These are phyloP conservation scores for Hypoxylon sp. DNA, from an alignment of 2,329 filamentous ascomycete genomes.

Conservation along the genomic window DNA sequence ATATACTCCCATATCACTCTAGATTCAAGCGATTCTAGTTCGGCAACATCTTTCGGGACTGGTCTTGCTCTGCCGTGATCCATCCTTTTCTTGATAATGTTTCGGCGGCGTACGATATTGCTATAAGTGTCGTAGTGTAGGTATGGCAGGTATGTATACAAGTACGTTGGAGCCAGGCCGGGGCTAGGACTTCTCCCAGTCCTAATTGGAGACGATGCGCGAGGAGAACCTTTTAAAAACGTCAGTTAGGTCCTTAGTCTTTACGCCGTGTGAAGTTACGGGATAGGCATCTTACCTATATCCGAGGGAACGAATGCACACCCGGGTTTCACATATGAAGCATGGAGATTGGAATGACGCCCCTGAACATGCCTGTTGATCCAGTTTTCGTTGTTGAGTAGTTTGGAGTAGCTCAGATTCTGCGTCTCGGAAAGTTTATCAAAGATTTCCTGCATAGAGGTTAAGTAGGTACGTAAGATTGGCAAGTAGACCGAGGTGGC, in stretches of 20 bases:
- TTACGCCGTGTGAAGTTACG: slow-evolving; percentile 1
- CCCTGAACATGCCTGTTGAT: slow-evolving; percentile 61
- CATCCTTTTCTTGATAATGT: slow-evolving; percentile 64
- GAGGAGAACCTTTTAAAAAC: slow-evolving; percentile 56
- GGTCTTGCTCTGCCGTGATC: slow-evolving; percentile 67
- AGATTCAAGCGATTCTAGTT: slow-evolving; percentile 66
- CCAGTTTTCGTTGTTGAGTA: slow-evolving; percentile 63
- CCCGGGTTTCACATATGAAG: slow-evolving; percentile 61
- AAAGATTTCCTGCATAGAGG: slow-evolving; percentile 48
- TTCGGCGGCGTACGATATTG: slow-evolving; percentile 66
- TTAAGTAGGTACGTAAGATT: slow-evolving; percentile 45
- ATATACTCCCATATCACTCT: slow-evolving; percentile 73
- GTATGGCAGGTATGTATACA: slow-evolving; percentile 68
- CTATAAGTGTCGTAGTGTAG: slow-evolving; percentile 74
- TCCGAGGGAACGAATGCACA: slow-evolving; percentile 60
- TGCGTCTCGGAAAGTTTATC: slow-evolving; percentile 60
- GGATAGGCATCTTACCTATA: slow-evolving; percentile 44
- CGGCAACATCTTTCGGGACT: slow-evolving; percentile 65
- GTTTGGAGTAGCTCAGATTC: slow-evolving; percentile 54
- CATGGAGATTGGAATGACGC: slow-evolving; percentile 62
- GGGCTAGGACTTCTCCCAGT: slow-evolving; percentile 47
- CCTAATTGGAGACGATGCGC: slow-evolving; percentile 46
- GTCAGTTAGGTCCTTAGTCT: neutral
- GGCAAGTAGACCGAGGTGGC: slow-evolving; percentile 20
- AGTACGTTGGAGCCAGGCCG: slow-evolving; percentile 49